phyloP scores from a whole-genome alignment of 495 filamentous ascomycete genomes.

The Penicillium psychrofluorescens region DNA sequence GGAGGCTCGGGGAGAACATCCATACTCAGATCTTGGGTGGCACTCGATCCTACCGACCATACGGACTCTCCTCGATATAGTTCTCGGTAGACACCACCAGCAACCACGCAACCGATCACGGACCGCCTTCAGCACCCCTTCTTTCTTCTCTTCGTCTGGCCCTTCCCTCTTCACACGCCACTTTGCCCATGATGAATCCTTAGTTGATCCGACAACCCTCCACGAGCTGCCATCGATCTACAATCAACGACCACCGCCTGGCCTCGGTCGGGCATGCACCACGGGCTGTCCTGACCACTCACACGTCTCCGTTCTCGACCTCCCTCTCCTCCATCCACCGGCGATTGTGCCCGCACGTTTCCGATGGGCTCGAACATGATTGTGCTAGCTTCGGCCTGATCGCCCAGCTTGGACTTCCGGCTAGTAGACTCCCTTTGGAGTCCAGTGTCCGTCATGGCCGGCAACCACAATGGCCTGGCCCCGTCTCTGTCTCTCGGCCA shows the following conservation, averaged over 20 bases:
- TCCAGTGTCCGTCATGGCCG: no score
- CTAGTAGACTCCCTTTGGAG: conserved; percentile 1
- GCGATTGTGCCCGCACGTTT: conserved; percentile 18
- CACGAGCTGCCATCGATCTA: neutral
- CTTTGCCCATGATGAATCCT: neutral
- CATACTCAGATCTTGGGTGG: no score
- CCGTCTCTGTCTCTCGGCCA: conserved; percentile 16
- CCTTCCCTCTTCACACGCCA: neutral
- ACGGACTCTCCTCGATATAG: no score
- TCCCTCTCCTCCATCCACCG: conserved; percentile 14
- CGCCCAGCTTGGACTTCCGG: conserved; percentile 4
- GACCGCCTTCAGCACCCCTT: neutral
- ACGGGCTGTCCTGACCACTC: neutral
- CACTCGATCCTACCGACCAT: no score
- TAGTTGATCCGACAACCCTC: neutral
- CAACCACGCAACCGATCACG: neutral
- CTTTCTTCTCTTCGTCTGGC: neutral
- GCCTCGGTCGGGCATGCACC: conserved; percentile 3
- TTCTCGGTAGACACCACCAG: neutral
- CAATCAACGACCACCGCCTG: conserved; percentile 1
- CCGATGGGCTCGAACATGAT: conserved; percentile 4
- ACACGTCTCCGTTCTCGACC: neutral
- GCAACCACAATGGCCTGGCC: conserved; percentile 5
- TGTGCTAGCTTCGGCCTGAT: neutral
- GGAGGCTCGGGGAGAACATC: no score